phyloP scores from a whole-genome alignment of 768 basidiomycete genomes.

The Rhizopogon vulgaris region DNA sequence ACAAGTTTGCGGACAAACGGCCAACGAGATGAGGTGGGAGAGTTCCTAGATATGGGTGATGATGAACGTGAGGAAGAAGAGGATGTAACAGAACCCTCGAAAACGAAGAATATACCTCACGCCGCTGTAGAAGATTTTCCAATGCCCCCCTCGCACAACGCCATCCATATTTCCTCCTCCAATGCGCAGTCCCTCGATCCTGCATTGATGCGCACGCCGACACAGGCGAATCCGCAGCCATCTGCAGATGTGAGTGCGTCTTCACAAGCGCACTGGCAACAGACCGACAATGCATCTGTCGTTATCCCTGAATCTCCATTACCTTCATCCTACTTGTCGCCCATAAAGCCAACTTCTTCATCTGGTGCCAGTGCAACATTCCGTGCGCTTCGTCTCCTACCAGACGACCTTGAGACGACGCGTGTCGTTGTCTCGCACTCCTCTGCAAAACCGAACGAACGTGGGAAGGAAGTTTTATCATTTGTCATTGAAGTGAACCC shows the following conservation, averaged over 20 bases:
- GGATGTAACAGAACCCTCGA: slow-evolving; percentile 9
- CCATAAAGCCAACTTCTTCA: slow-evolving; percentile 16
- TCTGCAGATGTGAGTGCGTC: slow-evolving; percentile 2
- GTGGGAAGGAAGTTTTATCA: slow-evolving; percentile 87
- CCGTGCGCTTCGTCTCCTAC: slow-evolving; percentile 66
- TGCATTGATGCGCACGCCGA: slow-evolving; percentile 5
- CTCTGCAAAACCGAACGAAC: slow-evolving; percentile 81
- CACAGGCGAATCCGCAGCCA: slow-evolving; percentile 17
- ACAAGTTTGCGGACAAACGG: slow-evolving; percentile 9
- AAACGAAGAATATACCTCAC: slow-evolving; percentile 28
- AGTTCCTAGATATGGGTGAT: slow-evolving; percentile 60
- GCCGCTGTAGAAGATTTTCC: slow-evolving; percentile 48
- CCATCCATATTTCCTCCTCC: slow-evolving; percentile 6
- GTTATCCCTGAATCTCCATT: slow-evolving; percentile 23
- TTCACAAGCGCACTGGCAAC: slow-evolving; percentile 19
- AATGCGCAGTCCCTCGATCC: slow-evolving; percentile 1
- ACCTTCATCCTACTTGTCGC: slow-evolving; percentile 24
- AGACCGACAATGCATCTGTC: slow-evolving; percentile 12
- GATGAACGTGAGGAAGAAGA: slow-evolving; percentile 27
- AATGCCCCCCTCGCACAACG: slow-evolving; percentile 33
- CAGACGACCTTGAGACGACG: slow-evolving; percentile 69
- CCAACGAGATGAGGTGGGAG: slow-evolving; percentile 30
- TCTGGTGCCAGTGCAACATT: slow-evolving; percentile 39
- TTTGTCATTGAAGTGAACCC: slow-evolving; percentile 79
- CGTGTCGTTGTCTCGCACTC: slow-evolving; percentile 69